phyloP scores from a whole-genome alignment of 441 rosid species.

The Eruca vesicaria region DNA sequence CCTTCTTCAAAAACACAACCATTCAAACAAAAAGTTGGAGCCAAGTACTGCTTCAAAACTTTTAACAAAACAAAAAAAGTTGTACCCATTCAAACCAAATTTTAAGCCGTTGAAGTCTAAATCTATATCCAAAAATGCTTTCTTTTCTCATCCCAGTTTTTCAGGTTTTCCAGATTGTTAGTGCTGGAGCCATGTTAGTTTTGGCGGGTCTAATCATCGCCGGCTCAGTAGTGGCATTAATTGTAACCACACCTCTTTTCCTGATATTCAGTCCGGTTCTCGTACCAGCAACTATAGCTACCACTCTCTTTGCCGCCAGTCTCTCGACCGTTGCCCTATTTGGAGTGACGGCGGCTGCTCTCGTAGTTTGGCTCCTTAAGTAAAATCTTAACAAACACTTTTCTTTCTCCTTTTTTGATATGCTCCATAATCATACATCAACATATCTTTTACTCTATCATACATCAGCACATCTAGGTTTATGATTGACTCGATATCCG shows the following conservation, averaged over 20 bases:
- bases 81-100: not conserved
- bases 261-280: constrained; percentile 84
- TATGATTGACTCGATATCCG: not conserved
- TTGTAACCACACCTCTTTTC: constrained; percentile 64
- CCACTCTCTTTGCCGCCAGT: constrained; percentile 40
- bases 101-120: not conserved
- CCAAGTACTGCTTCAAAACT: not conserved
- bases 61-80: not conserved
- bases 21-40: constrained; percentile 1
- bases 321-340: constrained; percentile 52
- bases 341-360: constrained; percentile 49
- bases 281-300: constrained; percentile 62
- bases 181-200: constrained; percentile 14
- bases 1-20: not conserved
- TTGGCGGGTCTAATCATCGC: constrained; percentile 60
- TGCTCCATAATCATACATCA: not conserved
- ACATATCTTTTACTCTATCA: not conserved
- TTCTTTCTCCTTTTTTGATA: not conserved
- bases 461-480: not conserved
- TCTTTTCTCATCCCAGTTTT: not conserved
- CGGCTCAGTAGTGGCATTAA: constrained; percentile 57
- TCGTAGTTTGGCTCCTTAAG: constrained; percentile 68
- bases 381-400: constrained; percentile 13
- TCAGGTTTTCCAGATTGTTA: constrained; percentile 12
- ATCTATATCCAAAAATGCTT: constrained; percentile 19